Conservation (phyloP, 2,329 filamentous ascomycete genomes). For the Alternaria sp. region DNA sequence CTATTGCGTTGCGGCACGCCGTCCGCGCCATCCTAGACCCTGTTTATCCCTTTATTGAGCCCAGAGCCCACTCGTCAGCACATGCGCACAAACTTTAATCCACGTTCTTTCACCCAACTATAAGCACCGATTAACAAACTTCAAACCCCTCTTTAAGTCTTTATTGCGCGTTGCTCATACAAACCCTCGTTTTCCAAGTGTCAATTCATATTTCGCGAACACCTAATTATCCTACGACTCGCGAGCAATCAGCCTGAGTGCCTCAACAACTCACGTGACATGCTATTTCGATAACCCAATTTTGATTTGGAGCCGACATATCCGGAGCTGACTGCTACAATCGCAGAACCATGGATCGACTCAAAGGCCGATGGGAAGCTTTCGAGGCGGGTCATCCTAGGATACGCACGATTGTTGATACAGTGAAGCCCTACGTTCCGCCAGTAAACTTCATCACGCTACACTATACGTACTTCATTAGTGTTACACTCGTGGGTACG, state of each 20-base stretch:
- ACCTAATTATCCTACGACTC: conserved; percentile 14
- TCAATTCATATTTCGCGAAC: conserved; percentile 13
- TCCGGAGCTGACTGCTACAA: conserved; percentile 14
- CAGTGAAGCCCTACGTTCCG: conserved; percentile 30
- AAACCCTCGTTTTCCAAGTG: conserved; percentile 1
- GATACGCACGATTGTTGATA: conserved; percentile 20
- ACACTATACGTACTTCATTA: conserved; percentile 35
- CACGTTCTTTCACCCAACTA: neutral
- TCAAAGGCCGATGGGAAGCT: conserved; percentile 22
- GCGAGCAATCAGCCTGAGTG: conserved; percentile 7
- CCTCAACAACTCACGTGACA: conserved; percentile 10
- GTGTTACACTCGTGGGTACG: conserved; percentile 25
- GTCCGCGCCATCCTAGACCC: conserved; percentile 25
- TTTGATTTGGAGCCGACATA: neutral
- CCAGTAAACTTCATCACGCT: conserved; percentile 37
- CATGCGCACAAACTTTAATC: conserved; percentile 21
- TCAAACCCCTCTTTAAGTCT: neutral
- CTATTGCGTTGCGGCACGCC: conserved; percentile 13
- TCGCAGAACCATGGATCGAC: conserved; percentile 17
- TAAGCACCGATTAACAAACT: conserved; percentile 8
- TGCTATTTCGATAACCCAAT: conserved; percentile 19
- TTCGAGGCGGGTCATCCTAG: conserved; percentile 18
- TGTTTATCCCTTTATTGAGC: conserved; percentile 25
- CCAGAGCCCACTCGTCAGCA: conserved; percentile 18
- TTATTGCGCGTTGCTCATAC: neutral